A percentile compares a stretch with the other conserved stretches of the same genome.
Evolutionary conservation across 257 asterid genomes (phyloP).

Genomic region (Oldenlandia corymbosa): DNA sequence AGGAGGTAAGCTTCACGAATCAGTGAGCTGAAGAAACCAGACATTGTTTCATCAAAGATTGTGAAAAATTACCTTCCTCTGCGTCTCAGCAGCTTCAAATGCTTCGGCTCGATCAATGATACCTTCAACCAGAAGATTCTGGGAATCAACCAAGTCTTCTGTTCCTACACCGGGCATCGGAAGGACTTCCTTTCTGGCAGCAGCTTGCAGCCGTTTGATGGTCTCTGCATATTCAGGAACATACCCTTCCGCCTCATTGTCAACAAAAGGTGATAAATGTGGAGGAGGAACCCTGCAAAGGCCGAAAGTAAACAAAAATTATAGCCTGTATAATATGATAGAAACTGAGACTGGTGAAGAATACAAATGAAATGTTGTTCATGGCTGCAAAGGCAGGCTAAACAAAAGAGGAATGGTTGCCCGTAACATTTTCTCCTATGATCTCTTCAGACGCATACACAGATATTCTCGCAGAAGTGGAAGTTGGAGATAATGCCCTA

Average conservation of each 20-base stretch:
- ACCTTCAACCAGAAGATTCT: conserved; percentile 51
- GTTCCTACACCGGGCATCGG: conserved; percentile 85
- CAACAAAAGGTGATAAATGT: conserved; percentile 95
- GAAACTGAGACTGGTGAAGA: neutral
- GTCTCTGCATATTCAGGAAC: conserved; percentile 95
- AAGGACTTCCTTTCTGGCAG: conserved; percentile 72
- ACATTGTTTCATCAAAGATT: too few species aligned
- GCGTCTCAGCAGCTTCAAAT: conserved; percentile 71
- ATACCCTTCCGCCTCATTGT: conserved; percentile 95
- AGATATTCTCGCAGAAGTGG: too few species aligned
- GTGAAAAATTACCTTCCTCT: conserved; percentile 46
- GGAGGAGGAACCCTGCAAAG: conserved; percentile 88
- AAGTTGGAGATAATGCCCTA: neutral
- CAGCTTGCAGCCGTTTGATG: conserved; percentile 79
- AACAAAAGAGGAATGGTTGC: neutral
- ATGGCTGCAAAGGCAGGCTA: neutral
- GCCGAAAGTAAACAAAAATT: neutral
- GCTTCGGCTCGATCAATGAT: conserved; percentile 72
- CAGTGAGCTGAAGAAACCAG: too few species aligned
- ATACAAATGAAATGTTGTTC: neutral
- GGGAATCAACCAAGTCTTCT: conserved; percentile 84
- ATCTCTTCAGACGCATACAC: too few species aligned
- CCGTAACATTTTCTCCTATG: neutral
- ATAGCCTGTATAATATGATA: neutral
- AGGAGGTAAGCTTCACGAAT: neutral